phyloP scores from a whole-genome alignment of 73 alveolate genomes.

The Vitrella brassicaformis region DNA sequence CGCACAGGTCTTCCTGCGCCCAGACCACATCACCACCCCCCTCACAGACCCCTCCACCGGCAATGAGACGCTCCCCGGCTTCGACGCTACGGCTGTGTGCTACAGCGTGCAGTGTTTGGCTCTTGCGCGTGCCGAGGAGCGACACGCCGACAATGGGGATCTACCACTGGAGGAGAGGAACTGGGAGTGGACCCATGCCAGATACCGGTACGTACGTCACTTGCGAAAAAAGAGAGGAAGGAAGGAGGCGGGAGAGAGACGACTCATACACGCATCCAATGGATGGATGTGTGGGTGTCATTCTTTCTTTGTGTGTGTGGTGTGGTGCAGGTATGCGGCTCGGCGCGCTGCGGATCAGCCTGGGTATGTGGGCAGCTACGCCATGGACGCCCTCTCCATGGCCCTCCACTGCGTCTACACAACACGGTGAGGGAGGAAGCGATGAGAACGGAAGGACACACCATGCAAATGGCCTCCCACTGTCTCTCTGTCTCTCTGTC shows the following conservation, averaged over 20 bases:
- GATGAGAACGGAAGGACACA: too few relatives aligned
- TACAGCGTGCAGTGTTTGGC: slow-evolving; percentile 39
- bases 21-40: too few relatives aligned
- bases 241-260: too few relatives aligned
- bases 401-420: slow-evolving; percentile 19
- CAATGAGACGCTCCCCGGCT: too few relatives aligned
- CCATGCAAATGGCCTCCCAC: too few relatives aligned
- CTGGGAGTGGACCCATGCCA: slow-evolving; percentile 45
- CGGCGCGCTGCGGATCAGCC: slow-evolving; percentile 16
- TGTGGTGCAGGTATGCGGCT: neutral
- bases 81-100: slow-evolving; percentile 7
- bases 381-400: slow-evolving; percentile 53
- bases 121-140: slow-evolving; percentile 7
- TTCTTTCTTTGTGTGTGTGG: neutral
- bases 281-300: too few relatives aligned
- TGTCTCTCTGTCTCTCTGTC: slow-evolving; percentile 6
- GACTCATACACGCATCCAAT: too few relatives aligned
- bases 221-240: too few relatives aligned
- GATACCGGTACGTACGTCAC: slow-evolving; percentile 24
- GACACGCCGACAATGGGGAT: slow-evolving; percentile 3
- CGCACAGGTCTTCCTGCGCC: slow-evolving; percentile 2
- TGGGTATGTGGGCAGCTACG: slow-evolving; percentile 49
- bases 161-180: slow-evolving; percentile 4
- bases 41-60: too few relatives aligned
- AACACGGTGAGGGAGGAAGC: neutral